A percentile compares a stretch with the other conserved stretches of the same genome.
Conservation (phyloP, 345 rosid genomes). For the Salix udensis region DNA sequence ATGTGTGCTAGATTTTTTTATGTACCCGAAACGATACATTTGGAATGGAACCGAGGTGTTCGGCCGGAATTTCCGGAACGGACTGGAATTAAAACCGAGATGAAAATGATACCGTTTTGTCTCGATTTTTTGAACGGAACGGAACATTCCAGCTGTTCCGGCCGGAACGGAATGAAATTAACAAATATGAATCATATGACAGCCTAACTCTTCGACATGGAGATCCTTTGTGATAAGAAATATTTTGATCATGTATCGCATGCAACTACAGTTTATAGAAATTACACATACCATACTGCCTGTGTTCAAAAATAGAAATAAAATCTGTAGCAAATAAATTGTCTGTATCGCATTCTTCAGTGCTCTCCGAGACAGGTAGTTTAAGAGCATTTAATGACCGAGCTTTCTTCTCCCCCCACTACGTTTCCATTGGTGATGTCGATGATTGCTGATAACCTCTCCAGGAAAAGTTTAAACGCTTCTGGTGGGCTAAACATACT, state of each 20-base stretch:
- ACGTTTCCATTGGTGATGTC: background rate
- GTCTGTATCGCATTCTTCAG: background rate
- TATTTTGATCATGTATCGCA: background rate
- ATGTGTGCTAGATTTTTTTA: no score
- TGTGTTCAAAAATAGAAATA: background rate
- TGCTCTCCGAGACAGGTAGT: background rate
- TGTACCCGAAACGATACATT: no score
- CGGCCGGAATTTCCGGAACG: no score
- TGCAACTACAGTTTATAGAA: background rate
- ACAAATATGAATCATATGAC: no score
- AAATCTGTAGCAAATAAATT: background rate
- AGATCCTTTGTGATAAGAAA: background rate
- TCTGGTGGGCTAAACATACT: constrained; percentile 71
- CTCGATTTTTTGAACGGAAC: no score
- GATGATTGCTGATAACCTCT: constrained; percentile 47
- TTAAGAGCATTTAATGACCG: background rate
- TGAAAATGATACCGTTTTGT: no score
- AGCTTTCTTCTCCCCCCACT: background rate
- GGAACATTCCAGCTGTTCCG: no score
- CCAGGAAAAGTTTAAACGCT: constrained; percentile 50
- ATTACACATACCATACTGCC: background rate
- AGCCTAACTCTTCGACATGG: no score
- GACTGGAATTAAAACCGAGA: no score
- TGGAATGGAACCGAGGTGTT: no score
- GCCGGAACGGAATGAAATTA: no score